These are phyloP conservation scores for Gomphus bonarii DNA, from an alignment of 1,284 basidiomycete genomes.

Conservation along the genomic window DNA sequence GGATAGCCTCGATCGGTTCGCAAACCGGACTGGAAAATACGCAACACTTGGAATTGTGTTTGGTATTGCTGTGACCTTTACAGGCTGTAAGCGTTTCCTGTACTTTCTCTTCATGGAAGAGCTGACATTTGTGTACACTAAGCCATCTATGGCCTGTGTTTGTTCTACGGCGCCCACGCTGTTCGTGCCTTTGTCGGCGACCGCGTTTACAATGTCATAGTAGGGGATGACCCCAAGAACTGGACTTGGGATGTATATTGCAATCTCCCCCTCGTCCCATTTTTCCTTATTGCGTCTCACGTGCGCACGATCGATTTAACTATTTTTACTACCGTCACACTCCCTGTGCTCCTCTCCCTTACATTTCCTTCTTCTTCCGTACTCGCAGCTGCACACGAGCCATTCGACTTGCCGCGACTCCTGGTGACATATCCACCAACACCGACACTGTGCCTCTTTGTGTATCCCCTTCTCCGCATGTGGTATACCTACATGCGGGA, in stretches of 20 bases:
- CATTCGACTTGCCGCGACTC: background rate
- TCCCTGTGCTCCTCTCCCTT: constrained; percentile 24
- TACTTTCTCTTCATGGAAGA: background rate
- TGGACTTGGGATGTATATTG: constrained; percentile 66
- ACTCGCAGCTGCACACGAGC: background rate
- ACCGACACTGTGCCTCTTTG: background rate
- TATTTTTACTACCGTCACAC: background rate
- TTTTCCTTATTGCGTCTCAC: constrained; percentile 51
- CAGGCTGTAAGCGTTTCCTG: constrained; percentile 27
- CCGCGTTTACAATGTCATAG: constrained; percentile 47
- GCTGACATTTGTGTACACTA: background rate
- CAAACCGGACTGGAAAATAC: constrained; percentile 39
- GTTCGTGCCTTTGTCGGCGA: constrained; percentile 55
- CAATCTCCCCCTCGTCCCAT: constrained; percentile 52
- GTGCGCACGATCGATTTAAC: constrained; percentile 18
- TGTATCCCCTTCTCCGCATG: constrained; percentile 1
- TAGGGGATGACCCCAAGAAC: constrained; percentile 52
- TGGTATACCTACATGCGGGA: background rate
- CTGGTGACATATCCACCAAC: constrained; percentile 5
- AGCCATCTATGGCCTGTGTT: constrained; percentile 55
- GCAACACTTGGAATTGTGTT: constrained; percentile 38
- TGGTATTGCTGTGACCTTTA: constrained; percentile 31
- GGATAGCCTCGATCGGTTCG: constrained; percentile 33
- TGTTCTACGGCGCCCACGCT: constrained; percentile 66
- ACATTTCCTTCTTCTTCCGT: constrained; percentile 20